Conservation (phyloP, 2,329 filamentous ascomycete genomes). For the Aspergillus clavatus region DNA sequence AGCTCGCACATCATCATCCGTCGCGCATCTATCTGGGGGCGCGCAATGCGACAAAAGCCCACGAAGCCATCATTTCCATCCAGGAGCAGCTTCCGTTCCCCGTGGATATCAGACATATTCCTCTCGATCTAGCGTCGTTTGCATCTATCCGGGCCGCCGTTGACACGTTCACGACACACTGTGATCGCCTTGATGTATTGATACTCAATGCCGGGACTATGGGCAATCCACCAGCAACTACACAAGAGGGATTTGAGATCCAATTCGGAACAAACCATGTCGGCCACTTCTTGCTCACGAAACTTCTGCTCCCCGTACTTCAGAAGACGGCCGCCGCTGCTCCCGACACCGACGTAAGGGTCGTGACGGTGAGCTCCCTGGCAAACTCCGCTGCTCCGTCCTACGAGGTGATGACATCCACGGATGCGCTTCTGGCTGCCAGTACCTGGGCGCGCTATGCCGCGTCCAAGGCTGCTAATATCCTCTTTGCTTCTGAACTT, state of each 20-base stretch:
- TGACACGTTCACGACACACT: constrained; percentile 35
- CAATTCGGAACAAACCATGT: constrained; percentile 47
- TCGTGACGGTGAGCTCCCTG: constrained; percentile 37
- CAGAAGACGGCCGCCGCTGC: constrained; percentile 29
- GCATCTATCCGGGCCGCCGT: constrained; percentile 45
- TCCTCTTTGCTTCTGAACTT: constrained; percentile 45
- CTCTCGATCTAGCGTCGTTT: constrained; percentile 50
- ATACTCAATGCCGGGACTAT: constrained; percentile 48
- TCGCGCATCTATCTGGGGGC: constrained; percentile 53
- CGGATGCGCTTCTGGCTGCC: constrained; percentile 26
- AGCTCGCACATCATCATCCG: constrained; percentile 49
- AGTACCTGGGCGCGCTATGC: constrained; percentile 47
- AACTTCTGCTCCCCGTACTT: constrained; percentile 41
- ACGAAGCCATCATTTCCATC: constrained; percentile 42
- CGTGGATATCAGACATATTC: constrained; percentile 42
- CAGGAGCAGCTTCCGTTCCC: constrained; percentile 27
- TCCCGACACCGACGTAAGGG: constrained; percentile 27
- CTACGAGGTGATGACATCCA: constrained; percentile 36
- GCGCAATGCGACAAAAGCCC: constrained; percentile 42
- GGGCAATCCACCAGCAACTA: constrained; percentile 36
- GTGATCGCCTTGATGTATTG: constrained; percentile 42
- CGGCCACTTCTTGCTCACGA: constrained; percentile 44
- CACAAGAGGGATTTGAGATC: constrained; percentile 41
- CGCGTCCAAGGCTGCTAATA: constrained; percentile 49
- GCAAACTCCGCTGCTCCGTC: constrained; percentile 33